Conservation (phyloP, 2,329 filamentous ascomycete species). For the Escovopsis weberi region DNA sequence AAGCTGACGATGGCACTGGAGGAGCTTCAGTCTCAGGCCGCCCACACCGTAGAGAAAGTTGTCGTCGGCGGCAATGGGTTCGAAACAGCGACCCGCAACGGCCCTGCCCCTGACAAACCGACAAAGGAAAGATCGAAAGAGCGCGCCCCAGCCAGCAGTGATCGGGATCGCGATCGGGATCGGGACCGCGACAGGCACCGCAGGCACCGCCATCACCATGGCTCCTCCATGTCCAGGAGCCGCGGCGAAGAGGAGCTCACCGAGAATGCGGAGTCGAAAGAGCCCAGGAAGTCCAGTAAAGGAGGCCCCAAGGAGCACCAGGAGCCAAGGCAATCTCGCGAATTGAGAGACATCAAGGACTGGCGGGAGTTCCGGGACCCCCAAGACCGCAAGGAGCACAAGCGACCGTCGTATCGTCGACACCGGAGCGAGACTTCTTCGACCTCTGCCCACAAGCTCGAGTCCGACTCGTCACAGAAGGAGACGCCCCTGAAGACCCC, state of each 20-base stretch:
- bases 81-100: constrained; percentile 19
- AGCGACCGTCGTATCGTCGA: constrained; percentile 15
- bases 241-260: constrained; percentile 18
- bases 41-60: constrained; percentile 16
- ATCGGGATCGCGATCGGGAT: constrained; percentile 20
- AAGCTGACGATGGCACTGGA: constrained; percentile 12
- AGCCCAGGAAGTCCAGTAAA: neutral
- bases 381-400: constrained; percentile 1
- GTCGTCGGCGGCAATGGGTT: constrained; percentile 9
- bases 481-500: constrained; percentile 24
- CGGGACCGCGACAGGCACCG: constrained; percentile 21
- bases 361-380: constrained; percentile 9
- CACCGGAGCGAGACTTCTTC: constrained; percentile 22
- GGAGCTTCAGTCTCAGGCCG: constrained; percentile 18
- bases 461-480: constrained; percentile 12
- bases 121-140: constrained; percentile 35
- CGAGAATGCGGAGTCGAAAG: constrained; percentile 11
- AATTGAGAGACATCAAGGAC: neutral
- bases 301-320: no score
- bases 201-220: constrained; percentile 27
- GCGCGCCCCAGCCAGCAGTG: constrained; percentile 19
- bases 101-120: constrained; percentile 39
- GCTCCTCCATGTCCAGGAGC: constrained; percentile 17
- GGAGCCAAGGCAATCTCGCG: no score
- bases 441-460: neutral